Evolutionary conservation across 208 protist genomes (phyloP).

Genomic region (Trypanosoma cruzi): DNA sequence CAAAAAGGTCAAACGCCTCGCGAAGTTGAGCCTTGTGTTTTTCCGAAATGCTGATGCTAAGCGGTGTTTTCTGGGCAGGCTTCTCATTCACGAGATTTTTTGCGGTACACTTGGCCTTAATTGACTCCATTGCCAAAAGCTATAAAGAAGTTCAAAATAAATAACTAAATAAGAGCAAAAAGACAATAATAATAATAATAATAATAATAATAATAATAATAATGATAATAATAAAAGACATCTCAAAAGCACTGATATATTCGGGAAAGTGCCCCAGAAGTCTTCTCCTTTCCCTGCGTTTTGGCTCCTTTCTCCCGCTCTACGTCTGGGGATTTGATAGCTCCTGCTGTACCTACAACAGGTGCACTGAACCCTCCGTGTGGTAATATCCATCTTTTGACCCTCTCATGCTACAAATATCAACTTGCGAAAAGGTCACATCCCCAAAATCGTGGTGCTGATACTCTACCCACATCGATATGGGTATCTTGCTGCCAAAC

Average conservation of each 20-base stretch:
- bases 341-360: conserved; percentile 12
- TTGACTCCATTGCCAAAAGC: conserved; percentile 22
- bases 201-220: conserved; percentile 19
- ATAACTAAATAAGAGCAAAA: conserved; percentile 13
- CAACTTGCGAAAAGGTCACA: conserved; percentile 66
- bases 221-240: conserved; percentile 15
- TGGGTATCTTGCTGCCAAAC: conserved; percentile 63
- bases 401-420: conserved; percentile 79
- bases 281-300: not conserved
- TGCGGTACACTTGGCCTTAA: conserved; percentile 7
- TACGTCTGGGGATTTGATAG: not conserved
- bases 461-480: conserved; percentile 57
- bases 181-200: conserved; percentile 23
- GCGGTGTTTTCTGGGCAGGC: conserved; percentile 30
- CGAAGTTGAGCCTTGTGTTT: conserved; percentile 88
- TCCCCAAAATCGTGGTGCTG: conserved; percentile 90
- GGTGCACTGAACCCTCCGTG: conserved; percentile 40
- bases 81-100: conserved; percentile 13
- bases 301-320: not conserved
- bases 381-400: conserved; percentile 72
- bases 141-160: conserved; percentile 16
- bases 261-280: not conserved
- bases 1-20: conserved; percentile 97
- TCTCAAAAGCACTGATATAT: not conserved
- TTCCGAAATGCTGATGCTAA: conserved; percentile 64